These are phyloP conservation scores for Panaeolus cyanescens DNA, from an alignment of 768 basidiomycete genomes.

Conservation along the genomic window DNA sequence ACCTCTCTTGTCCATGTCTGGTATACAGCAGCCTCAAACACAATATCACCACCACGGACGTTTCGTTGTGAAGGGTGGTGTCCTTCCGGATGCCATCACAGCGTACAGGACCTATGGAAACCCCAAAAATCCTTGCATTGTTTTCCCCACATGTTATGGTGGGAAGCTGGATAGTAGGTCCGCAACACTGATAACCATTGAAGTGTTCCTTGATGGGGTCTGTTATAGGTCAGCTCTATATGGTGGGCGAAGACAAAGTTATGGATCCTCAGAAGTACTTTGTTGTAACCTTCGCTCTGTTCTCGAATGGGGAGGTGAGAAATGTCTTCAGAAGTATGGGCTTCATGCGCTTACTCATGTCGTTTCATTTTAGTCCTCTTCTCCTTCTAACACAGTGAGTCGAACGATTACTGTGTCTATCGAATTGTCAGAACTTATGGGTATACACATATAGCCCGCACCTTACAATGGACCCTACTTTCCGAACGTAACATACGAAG, in stretches of 20 bases:
- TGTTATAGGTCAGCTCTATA: slow-evolving; percentile 42
- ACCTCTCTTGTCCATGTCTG: neutral
- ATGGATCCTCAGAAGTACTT: slow-evolving; percentile 55
- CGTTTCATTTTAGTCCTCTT: slow-evolving; percentile 46
- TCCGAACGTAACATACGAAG: slow-evolving; percentile 55
- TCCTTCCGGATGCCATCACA: slow-evolving; percentile 56
- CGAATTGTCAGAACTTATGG: neutral
- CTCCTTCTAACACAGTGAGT: slow-evolving; percentile 59
- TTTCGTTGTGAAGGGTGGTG: slow-evolving; percentile 51
- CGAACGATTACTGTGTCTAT: neutral
- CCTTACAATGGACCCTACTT: slow-evolving; percentile 64
- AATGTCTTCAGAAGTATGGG: neutral
- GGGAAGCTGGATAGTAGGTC: slow-evolving; percentile 51
- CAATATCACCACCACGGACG: slow-evolving; percentile 57
- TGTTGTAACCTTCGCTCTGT: slow-evolving; percentile 57
- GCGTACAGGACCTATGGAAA: slow-evolving; percentile 59
- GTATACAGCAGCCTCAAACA: slow-evolving; percentile 21
- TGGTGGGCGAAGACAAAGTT: slow-evolving; percentile 55
- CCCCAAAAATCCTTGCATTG: slow-evolving; percentile 53
- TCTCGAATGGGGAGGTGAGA: slow-evolving; percentile 59
- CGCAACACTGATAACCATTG: neutral
- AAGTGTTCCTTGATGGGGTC: slow-evolving; percentile 6
- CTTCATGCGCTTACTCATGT: slow-evolving; percentile 4
- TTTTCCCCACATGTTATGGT: slow-evolving; percentile 60
- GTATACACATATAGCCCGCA: too few relatives aligned